Percentiles rank a stretch among this genome's conserved stretches.
Evolutionary conservation across 2,329 filamentous ascomycete species (phyloP).

Genomic region (Fusarium odoratissimum): DNA sequence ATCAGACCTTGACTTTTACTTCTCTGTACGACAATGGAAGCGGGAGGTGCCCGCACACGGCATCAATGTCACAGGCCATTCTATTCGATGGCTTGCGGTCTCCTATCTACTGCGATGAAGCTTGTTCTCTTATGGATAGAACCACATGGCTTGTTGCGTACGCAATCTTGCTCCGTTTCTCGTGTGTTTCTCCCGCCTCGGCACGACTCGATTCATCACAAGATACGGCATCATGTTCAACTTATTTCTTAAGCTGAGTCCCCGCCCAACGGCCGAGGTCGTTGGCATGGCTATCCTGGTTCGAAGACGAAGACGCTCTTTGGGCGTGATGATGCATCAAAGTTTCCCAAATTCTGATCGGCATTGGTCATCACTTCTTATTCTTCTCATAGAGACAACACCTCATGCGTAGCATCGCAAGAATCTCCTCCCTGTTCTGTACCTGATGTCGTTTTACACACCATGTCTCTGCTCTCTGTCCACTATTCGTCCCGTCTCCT

Average conservation of each 20-base stretch:
- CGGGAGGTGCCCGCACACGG: conserved; percentile 19
- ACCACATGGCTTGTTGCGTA: conserved; percentile 2
- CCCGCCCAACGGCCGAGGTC: conserved; percentile 3
- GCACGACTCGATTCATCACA: neutral
- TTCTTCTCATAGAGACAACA: conserved; percentile 7
- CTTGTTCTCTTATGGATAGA: conserved; percentile 5
- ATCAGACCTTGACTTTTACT: conserved; percentile 19
- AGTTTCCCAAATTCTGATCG: neutral
- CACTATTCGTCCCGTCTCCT: conserved; percentile 35
- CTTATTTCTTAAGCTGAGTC: conserved; percentile 25
- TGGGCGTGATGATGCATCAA: neutral
- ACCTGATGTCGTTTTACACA: conserved; percentile 46
- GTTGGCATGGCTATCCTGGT: conserved; percentile 8
- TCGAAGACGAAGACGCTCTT: neutral
- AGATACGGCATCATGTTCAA: conserved; percentile 15
- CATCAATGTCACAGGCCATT: conserved; percentile 12
- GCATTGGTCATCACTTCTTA: neutral
- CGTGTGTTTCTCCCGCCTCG: neutral
- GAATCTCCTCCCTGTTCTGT: conserved; percentile 22
- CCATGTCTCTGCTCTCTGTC: conserved; percentile 41
- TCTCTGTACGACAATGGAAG: conserved; percentile 6
- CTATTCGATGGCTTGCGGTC: neutral
- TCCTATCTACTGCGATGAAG: neutral
- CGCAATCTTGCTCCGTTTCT: neutral
- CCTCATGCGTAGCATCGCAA: conserved; percentile 26